Evolutionary conservation across 441 rosid genomes (phyloP).

Genomic region (Erodium trifolium): DNA sequence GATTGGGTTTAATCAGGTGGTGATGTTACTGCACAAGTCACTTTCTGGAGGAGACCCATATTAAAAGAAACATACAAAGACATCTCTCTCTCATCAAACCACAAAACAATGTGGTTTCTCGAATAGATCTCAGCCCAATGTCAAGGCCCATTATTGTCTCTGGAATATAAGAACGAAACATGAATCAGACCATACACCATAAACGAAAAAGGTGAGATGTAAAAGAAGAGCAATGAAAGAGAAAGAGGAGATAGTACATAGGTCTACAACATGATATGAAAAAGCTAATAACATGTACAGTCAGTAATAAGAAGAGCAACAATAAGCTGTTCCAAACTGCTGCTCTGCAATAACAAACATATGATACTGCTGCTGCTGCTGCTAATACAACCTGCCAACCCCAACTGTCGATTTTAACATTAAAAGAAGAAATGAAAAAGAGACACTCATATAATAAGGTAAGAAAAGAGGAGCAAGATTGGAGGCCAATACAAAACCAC

Average conservation of each 20-base stretch:
- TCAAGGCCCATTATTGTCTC: no score
- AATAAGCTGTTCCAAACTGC: conserved; percentile 7
- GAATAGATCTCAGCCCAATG: no score
- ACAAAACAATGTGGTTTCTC: no score
- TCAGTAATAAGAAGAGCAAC: not conserved
- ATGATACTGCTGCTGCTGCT: not conserved
- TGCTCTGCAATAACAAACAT: conserved; percentile 12
- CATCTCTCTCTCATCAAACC: no score
- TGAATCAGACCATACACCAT: no score
- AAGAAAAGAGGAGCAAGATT: conserved; percentile 7
- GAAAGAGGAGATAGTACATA: no score
- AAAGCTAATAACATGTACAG: not conserved
- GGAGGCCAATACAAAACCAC: no score
- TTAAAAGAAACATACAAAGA: not conserved
- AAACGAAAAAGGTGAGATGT: no score
- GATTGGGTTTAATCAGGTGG: not conserved
- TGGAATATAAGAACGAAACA: no score
- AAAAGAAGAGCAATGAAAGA: no score
- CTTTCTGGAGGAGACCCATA: not conserved
- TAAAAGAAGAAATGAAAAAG: conserved; percentile 11
- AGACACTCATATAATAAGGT: conserved; percentile 20
- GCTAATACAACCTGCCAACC: conserved; percentile 30
- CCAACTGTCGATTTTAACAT: conserved; percentile 28
- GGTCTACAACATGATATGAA: no score
- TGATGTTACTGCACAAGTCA: not conserved